A percentile compares a stretch with the other conserved stretches of the same genome.
Evolutionary conservation across 1,284 basidiomycete species (phyloP).

Genomic region (Ceratobasidium papillatum): DNA sequence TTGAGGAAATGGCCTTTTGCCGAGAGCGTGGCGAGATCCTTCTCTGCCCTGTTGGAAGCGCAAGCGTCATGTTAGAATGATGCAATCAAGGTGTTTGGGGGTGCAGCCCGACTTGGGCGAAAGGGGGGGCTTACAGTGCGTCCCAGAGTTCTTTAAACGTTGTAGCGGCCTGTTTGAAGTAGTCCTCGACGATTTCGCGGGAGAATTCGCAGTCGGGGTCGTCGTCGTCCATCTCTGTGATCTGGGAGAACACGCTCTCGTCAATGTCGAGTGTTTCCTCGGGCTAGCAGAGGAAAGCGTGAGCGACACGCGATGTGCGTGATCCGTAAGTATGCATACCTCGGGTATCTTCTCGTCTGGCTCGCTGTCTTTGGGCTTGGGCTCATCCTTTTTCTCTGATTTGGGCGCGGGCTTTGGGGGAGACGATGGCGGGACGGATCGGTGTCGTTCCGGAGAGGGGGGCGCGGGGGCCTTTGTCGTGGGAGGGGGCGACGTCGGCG

Average conservation of each 20-base stretch:
- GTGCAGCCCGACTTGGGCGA: too few relatives aligned
- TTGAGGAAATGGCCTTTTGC: conserved; percentile 66
- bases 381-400: neutral
- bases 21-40: conserved; percentile 57
- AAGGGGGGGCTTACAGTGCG: conserved; percentile 55
- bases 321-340: neutral
- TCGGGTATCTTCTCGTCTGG: conserved; percentile 16
- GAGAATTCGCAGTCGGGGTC: conserved; percentile 60
- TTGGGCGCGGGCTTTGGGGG: neutral
- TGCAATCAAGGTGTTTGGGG: neutral
- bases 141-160: conserved; percentile 61
- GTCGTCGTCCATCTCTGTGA: conserved; percentile 66
- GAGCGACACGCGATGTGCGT: neutral
- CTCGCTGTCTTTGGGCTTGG: neutral
- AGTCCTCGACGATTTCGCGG: conserved; percentile 60
- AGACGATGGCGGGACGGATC: neutral
- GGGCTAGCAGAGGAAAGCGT: neutral
- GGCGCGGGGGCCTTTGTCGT: neutral
- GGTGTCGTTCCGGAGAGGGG: conserved; percentile 4
- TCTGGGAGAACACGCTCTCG: conserved; percentile 61
- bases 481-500: conserved; percentile 4
- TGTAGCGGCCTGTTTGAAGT: conserved; percentile 60
- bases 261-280: conserved; percentile 54
- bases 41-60: conserved; percentile 46
- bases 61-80: conserved; percentile 14